A percentile compares a stretch with the other conserved stretches of the same genome.
Conservation (phyloP, 345 rosid species). For the Litchi chinensis region DNA sequence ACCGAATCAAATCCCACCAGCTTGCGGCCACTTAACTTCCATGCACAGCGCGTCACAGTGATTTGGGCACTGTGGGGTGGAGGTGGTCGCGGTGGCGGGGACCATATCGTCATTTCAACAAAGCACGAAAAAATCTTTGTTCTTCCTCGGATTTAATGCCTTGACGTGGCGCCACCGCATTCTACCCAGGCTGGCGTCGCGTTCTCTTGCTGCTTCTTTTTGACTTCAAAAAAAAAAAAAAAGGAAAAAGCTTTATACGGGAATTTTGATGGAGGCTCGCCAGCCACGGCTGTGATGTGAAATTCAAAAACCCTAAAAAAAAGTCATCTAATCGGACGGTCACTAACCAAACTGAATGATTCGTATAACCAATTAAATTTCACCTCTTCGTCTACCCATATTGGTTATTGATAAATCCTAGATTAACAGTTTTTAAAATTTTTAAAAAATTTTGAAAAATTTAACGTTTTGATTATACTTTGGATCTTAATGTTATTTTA, state of each 20-base stretch:
- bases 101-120: neutral
- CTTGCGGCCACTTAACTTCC: neutral
- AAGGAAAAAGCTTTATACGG: neutral
- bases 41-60: neutral
- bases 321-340: constrained; percentile 5
- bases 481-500: too few relatives aligned
- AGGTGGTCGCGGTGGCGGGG: neutral
- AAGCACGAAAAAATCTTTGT: neutral
- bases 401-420: too few relatives aligned
- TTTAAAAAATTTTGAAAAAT: too few relatives aligned
- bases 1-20: too few relatives aligned
- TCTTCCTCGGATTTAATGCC: neutral
- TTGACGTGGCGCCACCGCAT: constrained; percentile 21
- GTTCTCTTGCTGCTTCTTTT: neutral
- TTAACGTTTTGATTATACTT: too few relatives aligned
- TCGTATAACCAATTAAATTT: too few relatives aligned
- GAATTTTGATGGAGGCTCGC: neutral
- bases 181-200: constrained; percentile 4
- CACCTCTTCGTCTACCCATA: too few relatives aligned
- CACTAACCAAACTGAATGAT: too few relatives aligned
- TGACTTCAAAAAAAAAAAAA: neutral
- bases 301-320: too few relatives aligned
- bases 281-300: neutral
- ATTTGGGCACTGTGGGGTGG: too few relatives aligned
- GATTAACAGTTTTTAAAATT: too few relatives aligned